Evolutionary conservation across 805 yeast genomes (phyloP).

Genomic region (Candida pseudofarinosa): DNA sequence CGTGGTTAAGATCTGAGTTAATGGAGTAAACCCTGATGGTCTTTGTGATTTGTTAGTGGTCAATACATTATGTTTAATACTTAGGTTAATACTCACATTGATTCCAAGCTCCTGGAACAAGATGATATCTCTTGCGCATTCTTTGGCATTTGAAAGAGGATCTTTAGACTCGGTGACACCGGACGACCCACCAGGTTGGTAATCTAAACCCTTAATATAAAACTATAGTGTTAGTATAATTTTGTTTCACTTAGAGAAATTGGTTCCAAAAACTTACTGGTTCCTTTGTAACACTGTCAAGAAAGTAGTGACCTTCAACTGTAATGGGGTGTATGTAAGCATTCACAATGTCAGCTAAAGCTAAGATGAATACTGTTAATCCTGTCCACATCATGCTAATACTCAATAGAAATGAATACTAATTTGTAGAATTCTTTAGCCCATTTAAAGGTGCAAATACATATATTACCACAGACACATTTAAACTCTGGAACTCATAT

Average conservation of each 20-base stretch:
- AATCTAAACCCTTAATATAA: conserved; percentile 82
- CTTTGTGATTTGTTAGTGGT: conserved; percentile 17
- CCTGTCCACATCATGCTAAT: not conserved
- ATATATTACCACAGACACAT: conserved; percentile 1
- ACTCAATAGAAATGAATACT: not conserved
- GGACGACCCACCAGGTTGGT: conserved; percentile 94
- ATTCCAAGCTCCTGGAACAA: conserved; percentile 81
- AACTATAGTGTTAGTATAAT: conserved; percentile 42
- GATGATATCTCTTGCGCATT: conserved; percentile 77
- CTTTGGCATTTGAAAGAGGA: conserved; percentile 68
- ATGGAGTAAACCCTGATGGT: conserved; percentile 85
- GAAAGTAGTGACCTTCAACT: conserved; percentile 66
- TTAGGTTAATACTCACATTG: conserved; percentile 38
- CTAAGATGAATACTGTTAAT: not conserved
- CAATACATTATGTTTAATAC: not conserved
- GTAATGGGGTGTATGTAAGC: conserved; percentile 59
- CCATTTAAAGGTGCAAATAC: not conserved
- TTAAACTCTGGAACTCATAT: not conserved
- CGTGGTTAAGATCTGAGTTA: conserved; percentile 79
- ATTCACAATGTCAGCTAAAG: not conserved
- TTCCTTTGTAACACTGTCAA: conserved; percentile 67
- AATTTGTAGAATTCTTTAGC: too few species aligned
- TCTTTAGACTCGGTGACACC: conserved; percentile 56
- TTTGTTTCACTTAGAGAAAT: not conserved
- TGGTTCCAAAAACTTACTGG: conserved; percentile 47